Conservation (phyloP, 345 rosid species). For the Linum trigynum region DNA sequence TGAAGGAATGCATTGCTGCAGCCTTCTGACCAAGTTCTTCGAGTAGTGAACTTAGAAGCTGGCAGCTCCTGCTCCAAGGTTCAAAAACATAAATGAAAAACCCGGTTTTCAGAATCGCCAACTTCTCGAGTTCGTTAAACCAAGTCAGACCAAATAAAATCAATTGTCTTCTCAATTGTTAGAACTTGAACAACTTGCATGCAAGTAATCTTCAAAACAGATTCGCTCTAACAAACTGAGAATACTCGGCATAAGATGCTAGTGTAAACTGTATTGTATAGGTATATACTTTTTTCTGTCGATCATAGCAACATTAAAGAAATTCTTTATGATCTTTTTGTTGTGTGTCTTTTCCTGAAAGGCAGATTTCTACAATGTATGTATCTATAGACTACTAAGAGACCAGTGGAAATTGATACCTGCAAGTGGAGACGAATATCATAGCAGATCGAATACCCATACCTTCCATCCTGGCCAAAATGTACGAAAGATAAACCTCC, state of each 20-base stretch:
- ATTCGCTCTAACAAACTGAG: no score
- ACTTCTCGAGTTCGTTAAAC: not conserved
- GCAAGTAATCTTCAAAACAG: no score
- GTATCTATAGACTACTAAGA: not conserved
- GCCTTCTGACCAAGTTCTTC: slow-evolving; percentile 78
- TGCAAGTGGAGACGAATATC: slow-evolving; percentile 92
- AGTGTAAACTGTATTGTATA: no score
- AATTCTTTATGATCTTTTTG: no score
- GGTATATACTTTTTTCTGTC: no score
- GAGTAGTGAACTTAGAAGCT: slow-evolving; percentile 60
- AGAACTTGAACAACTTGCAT: no score
- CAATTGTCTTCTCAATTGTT: no score
- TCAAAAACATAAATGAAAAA: slow-evolving; percentile 8
- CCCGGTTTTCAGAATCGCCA: not conserved
- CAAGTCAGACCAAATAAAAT: not conserved
- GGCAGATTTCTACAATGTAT: not conserved
- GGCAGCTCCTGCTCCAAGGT: slow-evolving; percentile 52
- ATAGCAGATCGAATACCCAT: slow-evolving; percentile 82
- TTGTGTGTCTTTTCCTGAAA: no score
- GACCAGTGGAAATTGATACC: slow-evolving; percentile 28
- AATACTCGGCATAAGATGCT: no score
- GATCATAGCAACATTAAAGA: no score
- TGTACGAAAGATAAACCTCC: slow-evolving; percentile 55
- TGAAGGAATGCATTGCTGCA: slow-evolving; percentile 68
- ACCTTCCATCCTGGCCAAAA: slow-evolving; percentile 73